Base-by-base conservation (phyloP, 306 rosid species). In the Inga leiocalycina region DNA sequence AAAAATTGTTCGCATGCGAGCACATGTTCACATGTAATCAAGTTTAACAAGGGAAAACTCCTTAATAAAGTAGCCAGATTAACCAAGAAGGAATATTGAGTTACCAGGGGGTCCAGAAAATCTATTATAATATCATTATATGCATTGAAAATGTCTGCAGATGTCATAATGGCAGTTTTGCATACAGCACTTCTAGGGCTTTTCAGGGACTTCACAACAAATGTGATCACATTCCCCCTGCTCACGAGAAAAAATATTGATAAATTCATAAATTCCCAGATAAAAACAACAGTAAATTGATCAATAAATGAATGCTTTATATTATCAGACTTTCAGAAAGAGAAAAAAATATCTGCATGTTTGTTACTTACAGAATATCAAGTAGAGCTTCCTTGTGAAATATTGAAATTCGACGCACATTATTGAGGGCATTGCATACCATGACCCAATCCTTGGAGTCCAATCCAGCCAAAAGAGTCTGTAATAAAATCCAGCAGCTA, bases 101-200 rank as follows among this genome's bases (percentile, higher is more conserved):
- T 88, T 91, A 97, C 99, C 94, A 94, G 78, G 85, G 97, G 95
- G 82, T 97, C 99, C 87, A 97, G 61, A 49, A 96, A 92, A 83
- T 97, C 99, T 73, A 97, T 81, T 43, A 92, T 79, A 48, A 82
- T 85, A 87, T 97, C 98, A 74, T 79, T 90, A 71, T 94, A 97
- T 43, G 95, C 92, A 14, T 68, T 80, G 90, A 97, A 97, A 88
- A 97, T 90, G 88, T 97, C 99, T 15, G 95, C 94, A 80, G 97
- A 92, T 64, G 99, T 90, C 99, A 94, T 94, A 68, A 94, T 88
- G n/a, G 99, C 97, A 75, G 99, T 97, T 88, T 97, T 97, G 86
- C 94, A 90, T 82, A 97, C 97, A 85, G 99, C 98, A 80, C 99
- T 94, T 88, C 99, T 88, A 27, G 99, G 99, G 88, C 80, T 91